Base-by-base conservation (phyloP, 371 early-diverging fungal genomes). In the Mucor piriformis region DNA sequence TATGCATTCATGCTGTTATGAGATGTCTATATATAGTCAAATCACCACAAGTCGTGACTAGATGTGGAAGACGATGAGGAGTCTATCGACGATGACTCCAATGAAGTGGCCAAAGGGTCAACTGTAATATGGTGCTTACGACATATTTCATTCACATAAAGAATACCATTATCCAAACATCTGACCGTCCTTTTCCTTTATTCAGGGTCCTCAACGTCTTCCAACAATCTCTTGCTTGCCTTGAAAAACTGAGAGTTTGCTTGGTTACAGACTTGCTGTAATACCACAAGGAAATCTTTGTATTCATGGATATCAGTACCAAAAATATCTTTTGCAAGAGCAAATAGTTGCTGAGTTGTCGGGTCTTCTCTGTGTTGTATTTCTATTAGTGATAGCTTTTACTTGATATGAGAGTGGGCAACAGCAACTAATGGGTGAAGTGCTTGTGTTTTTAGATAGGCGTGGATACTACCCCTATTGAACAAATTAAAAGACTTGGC, bases 221-320 rank as follows among this genome's bases (percentile, higher is more conserved):
- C 54, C 54, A 54, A 54, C 44, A 54, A 54, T 43, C 54, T 42
- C 54, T 54, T 32, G 20, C 32, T 54, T 42, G 54, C 29, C 44
- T 42, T 54, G 43, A 44, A 54, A 43, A 43, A 43, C 7, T 54
- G 43, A 32, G 27, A 32, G 16, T 43, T 54, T 54, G 44, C 43
- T 54, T 54, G 54, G 43, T 27, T 43, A 43, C 54, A 54, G 0
- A 44, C 55, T 54, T 54, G 21, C 46, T 54, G 32, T 21, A 44
- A 33, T 44, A 44, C 34, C 33, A 33, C 32, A 43, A 44, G 33
- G 34, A 44, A 8, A 16, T 34, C 20, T 42, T 42, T 20, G 10
- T 42, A 42, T 42, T 42, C 42, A 11, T 18, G 12, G 24, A 54
- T 43, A 16, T 43, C 43, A 18, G 0, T 43, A 40, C 42, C 43